These are phyloP conservation scores for Calonectria pseudoreteaudii DNA, from an alignment of 2,329 filamentous ascomycete species.

Conservation along the genomic window DNA sequence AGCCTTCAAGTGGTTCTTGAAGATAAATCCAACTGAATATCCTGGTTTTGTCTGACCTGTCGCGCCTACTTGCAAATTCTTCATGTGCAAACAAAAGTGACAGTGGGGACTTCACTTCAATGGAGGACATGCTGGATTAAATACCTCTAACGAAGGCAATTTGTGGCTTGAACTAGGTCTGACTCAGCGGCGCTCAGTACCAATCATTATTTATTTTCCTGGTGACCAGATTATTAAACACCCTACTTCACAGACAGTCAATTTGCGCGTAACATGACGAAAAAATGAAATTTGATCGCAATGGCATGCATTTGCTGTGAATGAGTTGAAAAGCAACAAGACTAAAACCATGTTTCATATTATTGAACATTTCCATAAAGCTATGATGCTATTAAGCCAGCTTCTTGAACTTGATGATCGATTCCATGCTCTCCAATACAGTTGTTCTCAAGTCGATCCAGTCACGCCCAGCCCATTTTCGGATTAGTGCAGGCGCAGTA, in stretches of 20 bases:
- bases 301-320: not conserved
- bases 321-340: not conserved
- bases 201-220: not conserved
- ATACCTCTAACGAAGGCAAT: not conserved
- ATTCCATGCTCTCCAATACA: conserved; percentile 26
- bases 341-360: fast-evolving
- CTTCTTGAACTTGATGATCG: conserved; percentile 18
- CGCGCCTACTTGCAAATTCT: no score
- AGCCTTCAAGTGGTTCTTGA: not conserved
- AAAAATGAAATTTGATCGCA: not conserved
- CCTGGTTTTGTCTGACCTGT: no score
- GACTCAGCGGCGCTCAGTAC: not conserved
- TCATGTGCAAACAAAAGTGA: not conserved
- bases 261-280: not conserved
- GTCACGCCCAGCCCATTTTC: conserved; percentile 35
- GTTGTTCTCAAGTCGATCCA: conserved; percentile 28
- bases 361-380: not conserved
- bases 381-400: not conserved
- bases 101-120: not conserved
- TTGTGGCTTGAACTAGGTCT: not conserved
- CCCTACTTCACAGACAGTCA: no score
- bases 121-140: not conserved
- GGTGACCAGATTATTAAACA: not conserved
- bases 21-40: not conserved
- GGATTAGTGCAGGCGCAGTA: conserved; percentile 19